Evolutionary conservation across 805 yeast genomes (phyloP).

Genomic region (Starmera caribaea): DNA sequence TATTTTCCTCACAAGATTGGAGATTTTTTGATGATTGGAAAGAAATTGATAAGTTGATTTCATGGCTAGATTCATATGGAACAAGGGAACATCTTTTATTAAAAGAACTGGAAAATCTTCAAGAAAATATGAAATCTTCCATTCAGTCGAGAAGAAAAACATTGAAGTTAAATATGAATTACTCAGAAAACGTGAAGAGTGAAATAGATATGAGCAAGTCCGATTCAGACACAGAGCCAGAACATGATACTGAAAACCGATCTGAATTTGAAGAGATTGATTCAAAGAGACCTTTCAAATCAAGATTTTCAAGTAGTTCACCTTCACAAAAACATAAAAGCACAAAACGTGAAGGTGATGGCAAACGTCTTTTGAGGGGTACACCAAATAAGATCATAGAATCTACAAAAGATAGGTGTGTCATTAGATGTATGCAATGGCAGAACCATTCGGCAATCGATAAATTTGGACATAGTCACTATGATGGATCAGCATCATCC

Average conservation of each 20-base stretch:
- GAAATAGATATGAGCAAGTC: too few species aligned
- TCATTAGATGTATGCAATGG: slow-evolving; percentile 47
- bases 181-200: slow-evolving; percentile 29
- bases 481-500: slow-evolving; percentile 31
- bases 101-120: slow-evolving; percentile 47
- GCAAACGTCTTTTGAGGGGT: slow-evolving; percentile 18
- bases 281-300: slow-evolving; percentile 4
- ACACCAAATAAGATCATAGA: slow-evolving; percentile 21
- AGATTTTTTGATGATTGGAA: slow-evolving; percentile 51
- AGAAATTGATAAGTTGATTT: slow-evolving; percentile 44
- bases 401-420: slow-evolving; percentile 29
- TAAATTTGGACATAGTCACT: slow-evolving; percentile 39
- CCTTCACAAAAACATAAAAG: too few species aligned
- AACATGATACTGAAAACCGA: neutral
- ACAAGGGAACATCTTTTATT: slow-evolving; percentile 55
- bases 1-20: slow-evolving; percentile 54
- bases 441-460: slow-evolving; percentile 50
- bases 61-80: slow-evolving; percentile 75
- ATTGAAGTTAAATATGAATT: slow-evolving; percentile 31
- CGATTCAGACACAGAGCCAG: too few species aligned
- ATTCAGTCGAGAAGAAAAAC: slow-evolving; percentile 51
- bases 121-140: slow-evolving; percentile 43
- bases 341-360: slow-evolving; percentile 5
- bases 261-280: slow-evolving; percentile 3
- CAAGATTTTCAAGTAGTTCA: too few species aligned